phyloP scores from a whole-genome alignment of 2,329 filamentous ascomycete species.

The Tolypocladium inflatum region DNA sequence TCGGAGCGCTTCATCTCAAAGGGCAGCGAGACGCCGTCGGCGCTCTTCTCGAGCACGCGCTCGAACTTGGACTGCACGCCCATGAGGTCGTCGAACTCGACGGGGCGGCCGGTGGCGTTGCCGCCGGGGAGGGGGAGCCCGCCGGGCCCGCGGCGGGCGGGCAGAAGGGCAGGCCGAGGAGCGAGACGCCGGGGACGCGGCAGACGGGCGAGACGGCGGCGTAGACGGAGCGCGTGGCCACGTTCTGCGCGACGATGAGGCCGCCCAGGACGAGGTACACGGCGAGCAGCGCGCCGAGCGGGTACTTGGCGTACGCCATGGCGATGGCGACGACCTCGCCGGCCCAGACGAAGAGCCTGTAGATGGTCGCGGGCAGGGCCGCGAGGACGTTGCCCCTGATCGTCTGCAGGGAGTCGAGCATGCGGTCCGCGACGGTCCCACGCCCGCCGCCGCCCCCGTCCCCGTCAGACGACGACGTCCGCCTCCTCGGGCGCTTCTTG shows the following conservation, averaged over 20 bases:
- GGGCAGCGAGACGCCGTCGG: slow-evolving; percentile 57
- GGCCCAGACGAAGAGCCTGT: slow-evolving; percentile 36
- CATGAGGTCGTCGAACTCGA: slow-evolving; percentile 70
- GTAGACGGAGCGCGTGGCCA: slow-evolving; percentile 51
- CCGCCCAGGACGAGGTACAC: slow-evolving; percentile 51
- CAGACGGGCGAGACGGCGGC: slow-evolving; percentile 60
- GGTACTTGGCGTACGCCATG: slow-evolving; percentile 52
- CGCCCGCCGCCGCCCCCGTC: slow-evolving; percentile 4
- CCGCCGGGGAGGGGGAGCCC: slow-evolving; percentile 8
- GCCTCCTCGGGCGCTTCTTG: slow-evolving; percentile 10
- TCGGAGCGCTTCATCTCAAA: slow-evolving; percentile 74
- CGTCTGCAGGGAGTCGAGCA: not conserved
- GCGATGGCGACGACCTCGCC: slow-evolving; percentile 48
- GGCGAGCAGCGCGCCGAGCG: slow-evolving; percentile 52
- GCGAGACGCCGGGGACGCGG: slow-evolving; percentile 53
- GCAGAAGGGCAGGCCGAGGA: slow-evolving; percentile 58
- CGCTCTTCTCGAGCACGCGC: slow-evolving; percentile 59
- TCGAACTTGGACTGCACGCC: slow-evolving; percentile 67
- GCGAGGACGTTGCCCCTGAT: slow-evolving; percentile 21
- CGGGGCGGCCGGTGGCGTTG: slow-evolving; percentile 14
- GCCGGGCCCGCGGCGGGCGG: slow-evolving; percentile 13
- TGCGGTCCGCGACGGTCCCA: slow-evolving; percentile 1
- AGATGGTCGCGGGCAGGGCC: slow-evolving; percentile 27
- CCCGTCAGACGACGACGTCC: slow-evolving; percentile 7
- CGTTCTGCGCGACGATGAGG: slow-evolving; percentile 49